Percentiles rank a stretch among this genome's conserved stretches.
Conservation (phyloP, 768 basidiomycete species). For the Daedaleopsis sinensis region DNA sequence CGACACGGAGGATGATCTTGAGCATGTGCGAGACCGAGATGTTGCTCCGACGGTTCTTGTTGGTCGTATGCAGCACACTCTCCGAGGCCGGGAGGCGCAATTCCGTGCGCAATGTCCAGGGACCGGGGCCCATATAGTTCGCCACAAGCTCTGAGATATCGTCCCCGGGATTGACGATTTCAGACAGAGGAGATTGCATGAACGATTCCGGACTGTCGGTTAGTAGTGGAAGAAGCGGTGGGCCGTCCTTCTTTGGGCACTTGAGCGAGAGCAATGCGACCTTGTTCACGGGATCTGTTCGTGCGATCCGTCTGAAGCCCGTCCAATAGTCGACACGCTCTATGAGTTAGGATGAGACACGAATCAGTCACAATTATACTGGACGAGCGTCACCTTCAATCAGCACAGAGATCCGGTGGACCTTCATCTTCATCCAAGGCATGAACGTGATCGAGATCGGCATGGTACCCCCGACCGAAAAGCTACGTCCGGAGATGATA, state of each 20-base stretch:
- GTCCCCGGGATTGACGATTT: constrained; percentile 48
- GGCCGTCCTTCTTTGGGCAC: constrained; percentile 51
- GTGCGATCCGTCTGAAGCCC: constrained; percentile 63
- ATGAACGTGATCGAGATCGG: constrained; percentile 80
- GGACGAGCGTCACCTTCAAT: constrained; percentile 68
- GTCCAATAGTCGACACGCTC: constrained; percentile 85
- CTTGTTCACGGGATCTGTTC: constrained; percentile 66
- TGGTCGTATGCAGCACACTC: constrained; percentile 69
- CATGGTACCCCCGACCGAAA: constrained; percentile 81
- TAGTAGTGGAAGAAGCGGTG: constrained; percentile 77
- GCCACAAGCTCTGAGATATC: constrained; percentile 61
- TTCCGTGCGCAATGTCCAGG: constrained; percentile 79
- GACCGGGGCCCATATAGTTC: constrained; percentile 74
- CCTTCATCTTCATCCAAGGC: constrained; percentile 82
- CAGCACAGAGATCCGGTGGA: constrained; percentile 70
- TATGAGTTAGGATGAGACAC: constrained; percentile 34
- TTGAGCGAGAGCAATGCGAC: constrained; percentile 67
- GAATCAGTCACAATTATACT: background rate
- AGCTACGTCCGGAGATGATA: constrained; percentile 70
- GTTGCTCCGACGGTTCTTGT: constrained; percentile 75
- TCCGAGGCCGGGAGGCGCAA: constrained; percentile 73
- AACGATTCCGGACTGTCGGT: constrained; percentile 68
- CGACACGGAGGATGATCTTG: constrained; percentile 82
- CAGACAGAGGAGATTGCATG: constrained; percentile 65
- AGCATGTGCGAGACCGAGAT: constrained; percentile 76